Conservation (phyloP, 257 asterid genomes). For the Solanum tarijense region DNA sequence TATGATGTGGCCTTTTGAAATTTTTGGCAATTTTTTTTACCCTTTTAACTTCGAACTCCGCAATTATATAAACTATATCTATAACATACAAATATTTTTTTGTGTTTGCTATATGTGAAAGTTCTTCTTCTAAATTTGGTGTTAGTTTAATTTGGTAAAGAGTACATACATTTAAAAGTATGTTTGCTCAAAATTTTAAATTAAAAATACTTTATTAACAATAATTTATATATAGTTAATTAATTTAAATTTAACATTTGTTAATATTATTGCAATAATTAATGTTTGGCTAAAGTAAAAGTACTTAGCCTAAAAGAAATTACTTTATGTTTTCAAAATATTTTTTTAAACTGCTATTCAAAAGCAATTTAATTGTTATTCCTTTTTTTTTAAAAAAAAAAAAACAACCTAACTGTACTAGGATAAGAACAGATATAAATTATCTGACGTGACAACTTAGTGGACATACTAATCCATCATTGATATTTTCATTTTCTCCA, state of each 20-base stretch:
- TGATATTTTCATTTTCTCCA: background rate
- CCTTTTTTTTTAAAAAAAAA: too few relatives aligned
- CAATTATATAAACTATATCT: too few relatives aligned
- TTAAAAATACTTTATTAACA: too few relatives aligned
- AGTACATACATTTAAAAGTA: background rate
- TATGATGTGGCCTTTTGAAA: too few relatives aligned
- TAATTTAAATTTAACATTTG: background rate
- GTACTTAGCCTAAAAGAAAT: background rate
- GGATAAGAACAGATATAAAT: background rate
- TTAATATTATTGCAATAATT: background rate
- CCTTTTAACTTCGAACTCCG: too few relatives aligned
- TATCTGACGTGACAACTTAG: background rate
- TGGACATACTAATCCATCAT: background rate
- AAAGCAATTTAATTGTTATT: too few relatives aligned
- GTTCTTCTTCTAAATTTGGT: background rate
- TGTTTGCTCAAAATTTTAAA: background rate
- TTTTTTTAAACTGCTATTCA: background rate
- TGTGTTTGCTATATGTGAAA: too few relatives aligned
- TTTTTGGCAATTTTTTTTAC: too few relatives aligned
- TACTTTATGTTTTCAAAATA: too few relatives aligned
- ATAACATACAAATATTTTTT: too few relatives aligned
- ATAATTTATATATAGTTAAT: too few relatives aligned
- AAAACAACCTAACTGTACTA: fast-evolving
- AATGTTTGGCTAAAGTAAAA: background rate
- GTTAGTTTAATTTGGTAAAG: background rate